These are phyloP conservation scores for Byssoonygena ceratinophila DNA, from an alignment of 2,329 filamentous ascomycete genomes.

Conservation along the genomic window DNA sequence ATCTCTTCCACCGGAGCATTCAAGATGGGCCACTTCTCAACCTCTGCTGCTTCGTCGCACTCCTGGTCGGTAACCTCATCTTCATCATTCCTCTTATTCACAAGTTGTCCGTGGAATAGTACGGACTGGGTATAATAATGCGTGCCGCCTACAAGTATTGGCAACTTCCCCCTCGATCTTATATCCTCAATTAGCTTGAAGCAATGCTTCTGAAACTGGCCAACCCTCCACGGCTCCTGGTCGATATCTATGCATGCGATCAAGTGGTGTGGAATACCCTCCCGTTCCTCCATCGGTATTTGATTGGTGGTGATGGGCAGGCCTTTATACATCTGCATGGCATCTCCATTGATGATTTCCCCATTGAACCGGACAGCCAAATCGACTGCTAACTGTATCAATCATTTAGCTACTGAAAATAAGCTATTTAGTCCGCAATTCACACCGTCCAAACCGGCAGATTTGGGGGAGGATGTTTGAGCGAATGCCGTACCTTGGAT, in stretches of 20 bases:
- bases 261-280: conserved; percentile 77
- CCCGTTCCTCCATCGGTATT: conserved; percentile 61
- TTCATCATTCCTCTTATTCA: conserved; percentile 31
- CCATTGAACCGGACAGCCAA: conserved; percentile 73
- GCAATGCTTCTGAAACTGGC: conserved; percentile 63
- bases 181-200: conserved; percentile 64
- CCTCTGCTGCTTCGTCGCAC: conserved; percentile 25
- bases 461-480: not conserved
- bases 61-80: conserved; percentile 19
- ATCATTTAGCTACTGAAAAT: not conserved
- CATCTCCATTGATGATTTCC: conserved; percentile 93
- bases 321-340: conserved; percentile 92
- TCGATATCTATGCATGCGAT: conserved; percentile 66
- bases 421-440: not conserved
- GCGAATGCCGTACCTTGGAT: conserved; percentile 74
- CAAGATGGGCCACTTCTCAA: conserved; percentile 56
- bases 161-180: conserved; percentile 62
- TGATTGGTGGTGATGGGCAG: conserved; percentile 95
- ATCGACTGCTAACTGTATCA: conserved; percentile 68
- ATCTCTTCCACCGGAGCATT: conserved; percentile 61
- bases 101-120: conserved; percentile 63
- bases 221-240: conserved; percentile 73
- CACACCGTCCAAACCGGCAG: too few species aligned
- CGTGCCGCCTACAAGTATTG: conserved; percentile 86
- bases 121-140: conserved; percentile 91